Evolutionary conservation across 148 eudicot species (phyloP), one percentile per base, ranked within the genome.

Genomic region (Agrostemma githago): DNA sequence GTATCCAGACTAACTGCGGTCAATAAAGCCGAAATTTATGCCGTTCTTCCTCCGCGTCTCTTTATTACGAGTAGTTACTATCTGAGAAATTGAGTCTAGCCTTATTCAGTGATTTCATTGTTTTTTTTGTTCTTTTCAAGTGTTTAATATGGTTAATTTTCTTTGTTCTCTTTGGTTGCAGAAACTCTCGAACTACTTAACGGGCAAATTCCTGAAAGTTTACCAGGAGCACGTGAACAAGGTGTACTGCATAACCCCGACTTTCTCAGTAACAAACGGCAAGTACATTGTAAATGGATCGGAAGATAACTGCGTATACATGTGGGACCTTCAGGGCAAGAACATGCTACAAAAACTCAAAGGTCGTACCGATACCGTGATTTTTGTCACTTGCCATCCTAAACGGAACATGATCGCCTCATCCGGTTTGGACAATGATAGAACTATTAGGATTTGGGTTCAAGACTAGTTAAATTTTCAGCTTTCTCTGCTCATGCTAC

Each of bases 261-360:
- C 96, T 54, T 95, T 95, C 73, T 95, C 97, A 2, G 96, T 92
- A 57, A 86, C 97, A 1, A 85, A 82, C 69, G 97, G 88, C 17
- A 95, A 82, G 79, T 95, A 90, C 80, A 89, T 95, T 72, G 94
- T 95, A 53, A 88, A 96, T 67, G 99, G 99, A 62, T 95, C 96
- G 20, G 97, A 95, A 79, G 99, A 95, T 83, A 75, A 81, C 17
- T 84, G 94, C 75, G 83, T 95, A 6, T 95, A 88, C 85, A 44
- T 95, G 79, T 95, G 99, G 99, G 93, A 90, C 86, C 79, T 95
- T 43, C 93, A 87, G 72, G 91, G 94, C 74, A 89, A 83, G 77
- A 84, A 77, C 76, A 57, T 91, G 86, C 70, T 94, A 70, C 99
- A 95, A 74, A 95, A 82, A 83, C 89, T 95, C 59, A 92, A 92